Percentiles rank a stretch among this genome's conserved stretches.
phyloP scores from a whole-genome alignment of 2,329 filamentous ascomycete genomes.

The Amauroascus verrucosus region DNA sequence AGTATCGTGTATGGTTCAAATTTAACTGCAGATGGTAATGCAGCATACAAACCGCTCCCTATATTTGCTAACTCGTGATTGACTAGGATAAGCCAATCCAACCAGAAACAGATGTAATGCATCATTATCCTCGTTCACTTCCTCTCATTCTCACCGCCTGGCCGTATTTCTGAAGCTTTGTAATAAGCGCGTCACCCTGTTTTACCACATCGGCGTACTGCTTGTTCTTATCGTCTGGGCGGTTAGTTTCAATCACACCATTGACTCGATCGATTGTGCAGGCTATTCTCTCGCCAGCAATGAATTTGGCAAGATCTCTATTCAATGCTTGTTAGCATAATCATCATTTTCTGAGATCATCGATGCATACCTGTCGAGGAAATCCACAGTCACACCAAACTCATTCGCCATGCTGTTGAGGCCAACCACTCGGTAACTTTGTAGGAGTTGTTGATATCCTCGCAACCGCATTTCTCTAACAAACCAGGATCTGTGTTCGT shows the following conservation, averaged over 20 bases:
- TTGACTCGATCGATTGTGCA: constrained; percentile 97
- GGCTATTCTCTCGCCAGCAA: constrained; percentile 83
- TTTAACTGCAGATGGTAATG: neutral
- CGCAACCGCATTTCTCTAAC: constrained; percentile 96
- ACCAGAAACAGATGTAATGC: constrained; percentile 9
- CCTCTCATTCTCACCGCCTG: constrained; percentile 89
- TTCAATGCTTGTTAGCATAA: constrained; percentile 7
- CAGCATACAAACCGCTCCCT: neutral
- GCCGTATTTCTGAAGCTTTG: constrained; percentile 98
- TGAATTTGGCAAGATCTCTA: constrained; percentile 92
- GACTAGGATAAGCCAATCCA: neutral
- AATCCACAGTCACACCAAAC: constrained; percentile 95
- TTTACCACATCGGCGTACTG: constrained; percentile 97
- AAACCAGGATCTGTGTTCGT: constrained; percentile 94
- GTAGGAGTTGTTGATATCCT: constrained; percentile 91
- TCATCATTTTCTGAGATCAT: neutral
- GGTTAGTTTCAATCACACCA: constrained; percentile 94
- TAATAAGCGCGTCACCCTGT: constrained; percentile 95
- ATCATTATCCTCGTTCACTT: constrained; percentile 67
- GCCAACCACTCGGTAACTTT: constrained; percentile 96
- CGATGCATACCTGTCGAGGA: constrained; percentile 69
- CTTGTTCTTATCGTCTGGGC: constrained; percentile 98
- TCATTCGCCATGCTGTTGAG: constrained; percentile 93
- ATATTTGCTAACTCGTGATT: neutral
- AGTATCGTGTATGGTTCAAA: neutral